phyloP scores from a whole-genome alignment of 2,329 filamentous ascomycete species.

The Ceratocystis cubensis region DNA sequence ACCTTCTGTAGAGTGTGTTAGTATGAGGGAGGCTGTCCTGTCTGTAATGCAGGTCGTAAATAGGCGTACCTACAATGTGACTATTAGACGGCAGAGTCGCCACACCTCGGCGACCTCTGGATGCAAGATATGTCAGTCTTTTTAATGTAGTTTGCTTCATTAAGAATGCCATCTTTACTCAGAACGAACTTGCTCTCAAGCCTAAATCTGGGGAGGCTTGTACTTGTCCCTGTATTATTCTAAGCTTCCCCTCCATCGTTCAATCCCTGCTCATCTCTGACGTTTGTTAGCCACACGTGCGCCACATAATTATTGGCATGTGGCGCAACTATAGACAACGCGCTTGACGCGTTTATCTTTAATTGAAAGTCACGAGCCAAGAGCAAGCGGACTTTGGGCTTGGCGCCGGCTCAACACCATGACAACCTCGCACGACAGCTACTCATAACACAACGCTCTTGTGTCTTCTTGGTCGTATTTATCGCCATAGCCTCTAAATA shows the following conservation, averaged over 20 bases:
- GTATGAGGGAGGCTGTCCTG: neutral
- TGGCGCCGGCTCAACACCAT: neutral
- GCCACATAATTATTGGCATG: neutral
- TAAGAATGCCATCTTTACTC: conserved; percentile 6
- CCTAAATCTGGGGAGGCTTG: neutral
- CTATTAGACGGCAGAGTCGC: conserved; percentile 40
- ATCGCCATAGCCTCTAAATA: too few relatives aligned
- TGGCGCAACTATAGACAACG: conserved; percentile 9
- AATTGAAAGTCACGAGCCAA: conserved; percentile 14
- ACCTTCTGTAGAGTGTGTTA: conserved; percentile 38
- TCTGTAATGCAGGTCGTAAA: neutral
- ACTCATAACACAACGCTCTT: neutral
- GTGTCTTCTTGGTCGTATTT: neutral
- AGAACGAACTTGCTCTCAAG: neutral
- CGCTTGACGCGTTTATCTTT: conserved; percentile 15
- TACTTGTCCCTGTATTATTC: neutral
- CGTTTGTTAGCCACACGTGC: conserved; percentile 5
- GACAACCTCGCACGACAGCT: neutral
- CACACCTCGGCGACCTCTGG: conserved; percentile 25
- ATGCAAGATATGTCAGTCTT: neutral
- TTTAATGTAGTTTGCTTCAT: neutral
- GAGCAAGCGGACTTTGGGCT: neutral
- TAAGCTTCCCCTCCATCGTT: neutral
- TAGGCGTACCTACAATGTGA: conserved; percentile 37
- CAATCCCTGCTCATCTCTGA: conserved; percentile 12